Evolutionary conservation across 2,329 filamentous ascomycete species (phyloP).

Genomic region (Talaromyces amestolkiae): DNA sequence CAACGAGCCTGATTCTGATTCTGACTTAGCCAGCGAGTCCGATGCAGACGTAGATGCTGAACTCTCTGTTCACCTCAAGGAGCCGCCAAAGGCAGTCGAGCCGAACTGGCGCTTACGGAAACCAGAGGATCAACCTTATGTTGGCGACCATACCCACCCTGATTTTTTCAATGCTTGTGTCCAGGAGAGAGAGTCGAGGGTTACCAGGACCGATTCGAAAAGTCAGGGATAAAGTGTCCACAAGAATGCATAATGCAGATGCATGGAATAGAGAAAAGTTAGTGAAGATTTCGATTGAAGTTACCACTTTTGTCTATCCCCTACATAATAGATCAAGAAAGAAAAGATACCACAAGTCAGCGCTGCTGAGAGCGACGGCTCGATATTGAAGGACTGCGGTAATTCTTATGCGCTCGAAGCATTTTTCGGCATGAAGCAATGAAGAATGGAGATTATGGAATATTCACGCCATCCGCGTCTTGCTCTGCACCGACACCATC

Average conservation of each 20-base stretch:
- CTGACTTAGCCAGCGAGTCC: background rate
- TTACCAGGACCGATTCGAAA: background rate
- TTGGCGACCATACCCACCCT: background rate
- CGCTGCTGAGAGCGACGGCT: background rate
- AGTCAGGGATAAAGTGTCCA: background rate
- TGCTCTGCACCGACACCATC: slow-evolving; percentile 8
- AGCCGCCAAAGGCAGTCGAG: background rate
- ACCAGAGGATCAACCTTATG: background rate
- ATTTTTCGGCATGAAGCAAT: background rate
- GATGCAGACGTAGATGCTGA: background rate
- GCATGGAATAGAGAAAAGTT: background rate
- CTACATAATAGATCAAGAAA: background rate
- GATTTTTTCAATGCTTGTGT: background rate
- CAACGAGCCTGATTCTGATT: background rate
- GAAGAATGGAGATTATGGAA: slow-evolving; percentile 24
- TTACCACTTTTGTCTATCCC: background rate
- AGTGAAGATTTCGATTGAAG: background rate
- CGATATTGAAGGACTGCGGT: too few relatives aligned
- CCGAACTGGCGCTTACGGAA: background rate
- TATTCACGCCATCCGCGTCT: slow-evolving; percentile 25
- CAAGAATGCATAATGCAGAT: background rate
- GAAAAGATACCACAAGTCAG: background rate
- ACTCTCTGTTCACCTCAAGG: background rate
- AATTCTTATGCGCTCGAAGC: background rate
- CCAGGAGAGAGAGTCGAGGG: background rate